Evolutionary conservation across 2,329 filamentous ascomycete genomes (phyloP).

Genomic region (Colletotrichum lini): DNA sequence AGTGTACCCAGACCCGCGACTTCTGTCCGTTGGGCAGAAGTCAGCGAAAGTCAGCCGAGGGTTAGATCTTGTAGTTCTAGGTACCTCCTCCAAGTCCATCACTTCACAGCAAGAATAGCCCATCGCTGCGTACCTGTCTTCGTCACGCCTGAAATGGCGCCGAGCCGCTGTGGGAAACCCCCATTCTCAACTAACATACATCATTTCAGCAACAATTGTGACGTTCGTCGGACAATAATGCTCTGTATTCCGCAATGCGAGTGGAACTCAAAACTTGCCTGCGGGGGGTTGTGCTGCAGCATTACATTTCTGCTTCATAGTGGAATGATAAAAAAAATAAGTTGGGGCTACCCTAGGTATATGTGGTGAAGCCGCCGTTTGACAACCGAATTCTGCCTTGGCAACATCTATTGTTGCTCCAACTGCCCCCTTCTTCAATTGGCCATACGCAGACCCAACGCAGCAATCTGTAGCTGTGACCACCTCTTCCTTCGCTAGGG

Average conservation of each 20-base stretch:
- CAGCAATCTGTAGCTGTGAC: slow-evolving; percentile 1
- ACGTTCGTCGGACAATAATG: not conserved
- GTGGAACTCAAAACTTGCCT: not conserved
- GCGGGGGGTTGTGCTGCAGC: not conserved
- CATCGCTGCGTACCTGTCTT: slow-evolving; percentile 12
- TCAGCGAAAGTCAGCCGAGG: too few relatives aligned
- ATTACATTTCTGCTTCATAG: not conserved
- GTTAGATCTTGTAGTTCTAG: too few relatives aligned
- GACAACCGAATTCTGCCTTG: slow-evolving; percentile 11
- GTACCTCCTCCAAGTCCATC: slow-evolving; percentile 24
- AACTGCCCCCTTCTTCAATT: not conserved
- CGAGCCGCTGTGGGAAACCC: not conserved
- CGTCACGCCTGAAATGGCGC: not conserved
- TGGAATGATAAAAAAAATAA: slow-evolving; percentile 19
- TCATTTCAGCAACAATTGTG: too few relatives aligned
- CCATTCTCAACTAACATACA: not conserved
- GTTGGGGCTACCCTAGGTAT: slow-evolving; percentile 36
- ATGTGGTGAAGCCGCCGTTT: slow-evolving; percentile 28
- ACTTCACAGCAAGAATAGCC: slow-evolving; percentile 30
- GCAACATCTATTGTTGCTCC: slow-evolving; percentile 13
- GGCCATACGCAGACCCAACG: not conserved
- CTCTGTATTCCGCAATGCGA: not conserved
- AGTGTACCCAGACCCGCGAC: too few relatives aligned
- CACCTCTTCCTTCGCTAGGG: not conserved
- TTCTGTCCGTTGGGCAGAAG: too few relatives aligned